A percentile compares a stretch with the other conserved stretches of the same genome.
These are phyloP conservation scores for Penicillium sp. DNA, from an alignment of 2,329 filamentous ascomycete genomes.

Conservation along the genomic window DNA sequence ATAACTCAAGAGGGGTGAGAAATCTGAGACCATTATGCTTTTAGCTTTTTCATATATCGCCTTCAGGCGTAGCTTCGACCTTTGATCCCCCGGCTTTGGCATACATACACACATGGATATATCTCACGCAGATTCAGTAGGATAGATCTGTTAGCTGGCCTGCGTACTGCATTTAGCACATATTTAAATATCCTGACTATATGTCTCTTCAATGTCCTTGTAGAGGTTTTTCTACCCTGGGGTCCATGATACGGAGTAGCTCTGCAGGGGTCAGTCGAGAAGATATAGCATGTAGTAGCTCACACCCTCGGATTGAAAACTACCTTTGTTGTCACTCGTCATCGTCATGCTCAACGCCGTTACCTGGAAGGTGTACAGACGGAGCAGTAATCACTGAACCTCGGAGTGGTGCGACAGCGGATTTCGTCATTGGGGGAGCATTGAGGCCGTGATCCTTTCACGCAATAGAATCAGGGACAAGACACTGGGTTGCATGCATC, in stretches of 20 bases:
- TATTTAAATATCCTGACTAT: not conserved
- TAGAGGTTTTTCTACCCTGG: no score
- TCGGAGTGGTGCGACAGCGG: slow-evolving; percentile 26
- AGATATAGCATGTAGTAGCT: not conserved
- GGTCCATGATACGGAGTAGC: no score
- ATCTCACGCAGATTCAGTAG: not conserved
- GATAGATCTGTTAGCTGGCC: not conserved
- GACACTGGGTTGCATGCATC: not conserved
- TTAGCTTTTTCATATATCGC: no score
- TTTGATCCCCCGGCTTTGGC: no score
- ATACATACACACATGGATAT: no score
- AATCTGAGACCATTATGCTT: no score
- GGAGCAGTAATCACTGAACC: slow-evolving; percentile 25
- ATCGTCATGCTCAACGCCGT: slow-evolving; percentile 37
- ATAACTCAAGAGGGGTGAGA: no score
- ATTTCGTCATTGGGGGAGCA: slow-evolving; percentile 29
- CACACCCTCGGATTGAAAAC: slow-evolving; percentile 40
- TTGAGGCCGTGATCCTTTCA: not conserved
- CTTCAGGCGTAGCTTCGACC: no score
- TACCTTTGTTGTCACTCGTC: slow-evolving; percentile 38
- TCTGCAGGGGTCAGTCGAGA: not conserved
- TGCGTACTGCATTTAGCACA: not conserved
- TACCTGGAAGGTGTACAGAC: slow-evolving; percentile 30
- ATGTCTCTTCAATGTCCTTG: no score
- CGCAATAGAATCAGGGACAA: not conserved